A percentile compares a stretch with the other conserved stretches of the same genome.
These are phyloP conservation scores for Metarhizium humberi DNA, from an alignment of 2,329 filamentous ascomycete genomes.

Conservation along the genomic window DNA sequence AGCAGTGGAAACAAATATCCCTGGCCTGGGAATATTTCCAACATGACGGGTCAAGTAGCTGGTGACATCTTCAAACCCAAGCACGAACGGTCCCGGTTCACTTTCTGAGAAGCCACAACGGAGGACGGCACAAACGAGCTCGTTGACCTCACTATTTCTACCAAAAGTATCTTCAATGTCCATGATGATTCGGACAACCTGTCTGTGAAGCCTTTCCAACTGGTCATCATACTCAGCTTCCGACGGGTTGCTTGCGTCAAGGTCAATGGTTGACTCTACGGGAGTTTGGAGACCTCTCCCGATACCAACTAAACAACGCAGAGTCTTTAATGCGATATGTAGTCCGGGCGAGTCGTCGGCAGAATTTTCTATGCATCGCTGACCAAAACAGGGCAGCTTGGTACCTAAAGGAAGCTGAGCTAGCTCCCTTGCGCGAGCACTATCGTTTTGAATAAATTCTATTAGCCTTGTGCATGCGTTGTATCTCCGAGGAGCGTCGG, in stretches of 20 bases:
- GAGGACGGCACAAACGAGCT: conserved; percentile 62
- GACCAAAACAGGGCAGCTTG: conserved; percentile 14
- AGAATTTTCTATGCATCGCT: conserved; percentile 18
- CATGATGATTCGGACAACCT: conserved; percentile 37
- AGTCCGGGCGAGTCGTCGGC: conserved; percentile 33
- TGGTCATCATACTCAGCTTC: conserved; percentile 7
- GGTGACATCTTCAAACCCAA: conserved; percentile 56
- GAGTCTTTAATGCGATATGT: conserved; percentile 42
- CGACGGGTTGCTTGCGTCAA: conserved; percentile 40
- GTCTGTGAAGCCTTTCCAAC: conserved; percentile 29
- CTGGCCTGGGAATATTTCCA: conserved; percentile 55
- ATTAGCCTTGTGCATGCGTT: conserved; percentile 49
- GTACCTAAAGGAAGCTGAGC: conserved; percentile 5
- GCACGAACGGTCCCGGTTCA: conserved; percentile 67
- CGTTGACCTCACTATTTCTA: conserved; percentile 56
- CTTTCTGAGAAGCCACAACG: conserved; percentile 68
- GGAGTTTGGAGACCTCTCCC: conserved; percentile 64
- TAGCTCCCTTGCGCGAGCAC: conserved; percentile 14
- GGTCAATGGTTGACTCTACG: conserved; percentile 56
- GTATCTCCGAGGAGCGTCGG: conserved; percentile 45
- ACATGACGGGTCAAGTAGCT: conserved; percentile 54
- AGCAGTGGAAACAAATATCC: conserved; percentile 60
- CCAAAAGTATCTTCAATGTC: conserved; percentile 44
- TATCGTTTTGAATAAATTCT: conserved; percentile 52
- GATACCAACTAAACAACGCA: conserved; percentile 61